These are phyloP conservation scores for Scutellaria galericulata DNA, from an alignment of 257 asterid genomes.

Conservation along the genomic window DNA sequence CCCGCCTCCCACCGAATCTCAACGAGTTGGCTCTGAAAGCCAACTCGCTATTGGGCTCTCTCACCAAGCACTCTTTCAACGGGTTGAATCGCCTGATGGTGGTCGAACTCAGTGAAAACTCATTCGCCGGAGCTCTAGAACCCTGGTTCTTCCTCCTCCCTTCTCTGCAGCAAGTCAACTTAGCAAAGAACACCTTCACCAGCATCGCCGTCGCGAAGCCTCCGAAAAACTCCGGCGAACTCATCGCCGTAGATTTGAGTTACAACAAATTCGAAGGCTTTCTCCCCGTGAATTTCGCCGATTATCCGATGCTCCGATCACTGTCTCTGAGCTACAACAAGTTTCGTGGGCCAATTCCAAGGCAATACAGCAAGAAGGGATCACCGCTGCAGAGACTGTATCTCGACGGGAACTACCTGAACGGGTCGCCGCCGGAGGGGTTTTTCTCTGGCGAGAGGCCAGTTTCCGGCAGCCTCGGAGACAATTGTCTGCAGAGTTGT, in stretches of 20 bases:
- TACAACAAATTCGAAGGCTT: slow-evolving; percentile 60
- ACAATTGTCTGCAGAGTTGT: slow-evolving; percentile 74
- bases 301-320: slow-evolving; percentile 60
- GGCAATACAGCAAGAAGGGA: slow-evolving; percentile 59
- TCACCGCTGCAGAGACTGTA: slow-evolving; percentile 59
- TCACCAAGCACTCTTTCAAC: slow-evolving; percentile 50
- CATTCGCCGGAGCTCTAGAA: slow-evolving; percentile 56
- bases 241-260: slow-evolving; percentile 79
- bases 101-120: slow-evolving; percentile 73
- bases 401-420: slow-evolving; percentile 80
- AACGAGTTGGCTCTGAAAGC: slow-evolving; percentile 67
- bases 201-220: slow-evolving; percentile 44
- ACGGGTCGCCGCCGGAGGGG: slow-evolving; percentile 81
- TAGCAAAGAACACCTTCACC: slow-evolving; percentile 66
- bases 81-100: slow-evolving; percentile 63
- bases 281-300: slow-evolving; percentile 58
- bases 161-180: slow-evolving; percentile 69
- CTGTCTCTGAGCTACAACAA: slow-evolving; percentile 68
- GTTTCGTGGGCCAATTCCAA: slow-evolving; percentile 79
- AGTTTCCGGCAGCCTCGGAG: slow-evolving; percentile 82
- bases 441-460: slow-evolving; percentile 50
- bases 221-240: slow-evolving; percentile 46
- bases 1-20: slow-evolving; percentile 71
- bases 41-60: slow-evolving; percentile 65
- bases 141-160: slow-evolving; percentile 76